Percentiles rank a stretch among this genome's conserved stretches.
phyloP scores from a whole-genome alignment of 371 early-diverging fungal genomes.

The Mucor racemosus region DNA sequence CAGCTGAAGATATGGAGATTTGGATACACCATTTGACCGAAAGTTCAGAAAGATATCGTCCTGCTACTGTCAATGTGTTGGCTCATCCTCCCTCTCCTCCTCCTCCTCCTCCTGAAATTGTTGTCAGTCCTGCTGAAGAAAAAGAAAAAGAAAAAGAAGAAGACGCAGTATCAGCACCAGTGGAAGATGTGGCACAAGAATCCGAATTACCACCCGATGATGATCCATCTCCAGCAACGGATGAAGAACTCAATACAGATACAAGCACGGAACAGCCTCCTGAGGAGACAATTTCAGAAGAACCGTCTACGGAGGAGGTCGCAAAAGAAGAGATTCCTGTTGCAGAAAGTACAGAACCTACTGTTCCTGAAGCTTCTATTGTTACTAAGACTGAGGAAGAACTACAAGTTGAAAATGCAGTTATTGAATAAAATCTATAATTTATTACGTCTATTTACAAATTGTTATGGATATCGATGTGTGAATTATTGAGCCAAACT shows the following conservation, averaged over 20 bases:
- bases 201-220: not conserved
- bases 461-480: not conserved
- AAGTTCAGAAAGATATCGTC: conserved; percentile 20
- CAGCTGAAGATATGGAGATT: conserved; percentile 41
- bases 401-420: not conserved
- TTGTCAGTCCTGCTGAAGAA: not conserved
- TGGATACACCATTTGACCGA: conserved; percentile 40
- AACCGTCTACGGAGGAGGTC: too few species aligned
- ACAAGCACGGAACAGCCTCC: too few species aligned
- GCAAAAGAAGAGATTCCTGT: too few species aligned
- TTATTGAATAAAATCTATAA: conserved; percentile 9
- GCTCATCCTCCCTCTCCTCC: not conserved
- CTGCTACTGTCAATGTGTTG: not conserved
- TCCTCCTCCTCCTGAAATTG: not conserved
- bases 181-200: not conserved
- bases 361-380: not conserved
- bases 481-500: conserved; percentile 30
- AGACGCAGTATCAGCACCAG: not conserved
- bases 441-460: conserved; percentile 6
- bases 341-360: not conserved
- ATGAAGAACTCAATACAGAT: too few species aligned
- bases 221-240: not conserved
- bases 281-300: too few species aligned
- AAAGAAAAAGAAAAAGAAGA: not conserved
- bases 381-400: not conserved